Base-by-base conservation (phyloP, 768 basidiomycete genomes). In the Boletus tomentosulus region DNA sequence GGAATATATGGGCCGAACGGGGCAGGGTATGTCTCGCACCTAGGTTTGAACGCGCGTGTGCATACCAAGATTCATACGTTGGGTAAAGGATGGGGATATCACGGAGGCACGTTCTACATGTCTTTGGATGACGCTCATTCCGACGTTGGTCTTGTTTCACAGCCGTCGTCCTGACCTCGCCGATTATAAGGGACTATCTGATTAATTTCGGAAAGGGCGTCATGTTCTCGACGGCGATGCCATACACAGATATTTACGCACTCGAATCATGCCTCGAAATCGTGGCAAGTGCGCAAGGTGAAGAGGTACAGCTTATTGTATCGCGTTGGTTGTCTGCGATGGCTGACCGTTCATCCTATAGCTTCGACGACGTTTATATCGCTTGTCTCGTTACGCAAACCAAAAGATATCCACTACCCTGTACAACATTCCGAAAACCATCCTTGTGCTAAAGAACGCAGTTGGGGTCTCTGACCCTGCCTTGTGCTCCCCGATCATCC, bases 21-120 rank as follows among this genome's bases (percentile, higher is more conserved):
- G 1, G 60, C 75, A 24, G 83, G 83, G 0, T 63, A 58, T 34
- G 73, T 76, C 13, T 64, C 71, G 38, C 57, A 66, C n/a, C 67
- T 82, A 6, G 77, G 76, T 0, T 64, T 81, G 39, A 69, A 73
- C 46, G 63, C 72, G 16, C 71, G 74, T 13, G 66, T 83, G 4
- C 69, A 73, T 2, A 74, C 79, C 4, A 69, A 75, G 25, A 56
- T 84, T 15, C 78, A 81, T 62, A 81, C 81, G 0, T 82, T 84
- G 56, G 76, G 81, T 8, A 84, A 85, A 57, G 65, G 41, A 2
- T 66, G 62, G 62, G 62, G 65, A 46, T 59, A 52, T 25, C 57
- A 54, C 6, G 59, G 64, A 37, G 64, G 64, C 57, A 55, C 15
- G 28, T 28, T 19, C 13, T 16, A 4, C 25, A 27, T 16, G 1